Evolutionary conservation across 352 stramenopile genomes (phyloP).

Genomic region (Pythium angustatum): DNA sequence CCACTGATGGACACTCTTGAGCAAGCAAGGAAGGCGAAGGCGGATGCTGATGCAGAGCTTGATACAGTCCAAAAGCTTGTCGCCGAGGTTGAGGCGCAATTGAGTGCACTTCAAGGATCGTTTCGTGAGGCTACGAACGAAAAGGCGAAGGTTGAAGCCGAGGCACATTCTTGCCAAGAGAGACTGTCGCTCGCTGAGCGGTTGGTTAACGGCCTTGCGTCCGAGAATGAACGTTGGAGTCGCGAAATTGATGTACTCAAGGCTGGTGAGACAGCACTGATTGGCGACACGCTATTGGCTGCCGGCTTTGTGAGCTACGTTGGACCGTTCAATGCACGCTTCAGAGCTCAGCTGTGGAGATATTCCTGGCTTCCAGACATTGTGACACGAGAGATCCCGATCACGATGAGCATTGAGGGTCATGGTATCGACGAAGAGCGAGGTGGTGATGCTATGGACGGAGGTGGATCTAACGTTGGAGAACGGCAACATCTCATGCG

Average conservation of each 20-base stretch:
- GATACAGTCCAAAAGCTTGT: slow-evolving; percentile 82
- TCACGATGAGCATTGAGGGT: slow-evolving; percentile 28
- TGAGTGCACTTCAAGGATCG: slow-evolving; percentile 75
- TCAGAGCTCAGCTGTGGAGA: slow-evolving; percentile 83
- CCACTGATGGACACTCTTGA: slow-evolving; percentile 93
- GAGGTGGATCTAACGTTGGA: neutral
- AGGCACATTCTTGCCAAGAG: slow-evolving; percentile 86
- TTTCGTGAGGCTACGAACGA: slow-evolving; percentile 89
- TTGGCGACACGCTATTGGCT: slow-evolving; percentile 87
- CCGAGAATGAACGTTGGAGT: slow-evolving; percentile 90
- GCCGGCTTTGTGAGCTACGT: slow-evolving; percentile 92
- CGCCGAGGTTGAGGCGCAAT: slow-evolving; percentile 76
- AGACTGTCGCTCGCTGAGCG: slow-evolving; percentile 85
- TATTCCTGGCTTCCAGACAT: slow-evolving; percentile 89
- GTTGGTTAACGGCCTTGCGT: slow-evolving; percentile 86
- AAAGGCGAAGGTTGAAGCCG: slow-evolving; percentile 88
- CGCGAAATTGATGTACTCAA: slow-evolving; percentile 85
- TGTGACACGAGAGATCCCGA: slow-evolving; percentile 84
- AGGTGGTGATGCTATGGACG: neutral
- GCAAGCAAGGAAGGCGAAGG: slow-evolving; percentile 71
- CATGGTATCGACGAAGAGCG: slow-evolving; percentile 5
- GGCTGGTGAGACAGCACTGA: slow-evolving; percentile 67
- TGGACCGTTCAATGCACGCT: slow-evolving; percentile 88
- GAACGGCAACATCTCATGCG: no score
- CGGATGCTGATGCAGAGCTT: slow-evolving; percentile 80